Evolutionary conservation across 805 yeast species (phyloP).

Genomic region (Huiozyma sinensis): DNA sequence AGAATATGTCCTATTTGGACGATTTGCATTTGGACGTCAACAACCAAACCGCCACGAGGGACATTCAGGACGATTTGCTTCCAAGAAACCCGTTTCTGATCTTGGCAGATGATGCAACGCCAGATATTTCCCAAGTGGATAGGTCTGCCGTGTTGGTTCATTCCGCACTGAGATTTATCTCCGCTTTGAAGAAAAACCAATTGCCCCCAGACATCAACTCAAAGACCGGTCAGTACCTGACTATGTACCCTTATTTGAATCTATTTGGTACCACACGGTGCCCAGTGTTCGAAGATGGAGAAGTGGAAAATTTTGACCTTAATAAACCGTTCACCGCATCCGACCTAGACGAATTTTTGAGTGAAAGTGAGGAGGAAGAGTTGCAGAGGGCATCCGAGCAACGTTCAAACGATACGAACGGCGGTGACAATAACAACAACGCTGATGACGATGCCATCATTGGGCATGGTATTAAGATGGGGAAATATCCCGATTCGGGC

Average conservation of each 20-base stretch:
- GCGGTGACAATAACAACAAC: constrained; percentile 3
- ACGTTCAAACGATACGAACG: not conserved
- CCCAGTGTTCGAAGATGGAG: constrained; percentile 30
- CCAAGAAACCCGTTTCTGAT: constrained; percentile 74
- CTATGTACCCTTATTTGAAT: constrained; percentile 59
- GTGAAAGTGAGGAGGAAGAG: constrained; percentile 2
- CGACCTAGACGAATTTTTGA: constrained; percentile 29
- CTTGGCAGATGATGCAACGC: constrained; percentile 63
- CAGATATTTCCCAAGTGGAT: constrained; percentile 52
- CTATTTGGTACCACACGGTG: constrained; percentile 60
- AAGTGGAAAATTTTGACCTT: constrained; percentile 27
- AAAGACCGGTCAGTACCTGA: constrained; percentile 38
- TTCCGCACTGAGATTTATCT: constrained; percentile 56
- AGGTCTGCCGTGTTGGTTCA: constrained; percentile 57
- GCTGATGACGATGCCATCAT: constrained; percentile 5
- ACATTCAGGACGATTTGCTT: constrained; percentile 51
- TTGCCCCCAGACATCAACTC: constrained; percentile 52
- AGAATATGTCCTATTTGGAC: constrained; percentile 44
- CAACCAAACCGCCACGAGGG: constrained; percentile 43
- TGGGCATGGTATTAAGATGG: constrained; percentile 58
- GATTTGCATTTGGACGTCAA: constrained; percentile 33
- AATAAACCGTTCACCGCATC: constrained; percentile 36
- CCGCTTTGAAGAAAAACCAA: constrained; percentile 43
- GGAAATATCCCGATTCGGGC: constrained; percentile 50
- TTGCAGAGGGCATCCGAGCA: not conserved